A percentile compares a stretch with the other conserved stretches of the same genome.
Evolutionary conservation across 768 basidiomycete genomes (phyloP).

Genomic region (Agrocybe chaxingu): DNA sequence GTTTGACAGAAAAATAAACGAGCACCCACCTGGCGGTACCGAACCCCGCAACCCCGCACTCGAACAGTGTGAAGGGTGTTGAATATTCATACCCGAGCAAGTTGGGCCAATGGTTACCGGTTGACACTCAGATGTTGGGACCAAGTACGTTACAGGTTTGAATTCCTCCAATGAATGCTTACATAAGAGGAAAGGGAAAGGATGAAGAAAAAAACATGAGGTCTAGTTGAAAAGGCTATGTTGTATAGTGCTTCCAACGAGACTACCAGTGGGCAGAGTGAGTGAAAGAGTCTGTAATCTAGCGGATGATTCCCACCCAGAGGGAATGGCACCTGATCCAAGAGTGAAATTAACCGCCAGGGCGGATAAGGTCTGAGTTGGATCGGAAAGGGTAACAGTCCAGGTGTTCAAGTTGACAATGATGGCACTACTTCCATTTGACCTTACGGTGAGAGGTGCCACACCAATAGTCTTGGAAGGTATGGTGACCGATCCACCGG

Average conservation of each 20-base stretch:
- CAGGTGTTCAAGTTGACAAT: constrained; percentile 39
- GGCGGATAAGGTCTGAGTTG: constrained; percentile 46
- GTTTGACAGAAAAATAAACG: too few species aligned
- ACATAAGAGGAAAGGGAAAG: too few species aligned
- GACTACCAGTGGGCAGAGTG: constrained; percentile 38
- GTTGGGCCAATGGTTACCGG: too few species aligned
- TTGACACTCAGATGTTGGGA: too few species aligned
- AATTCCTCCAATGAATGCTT: too few species aligned
- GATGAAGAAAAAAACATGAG: not conserved
- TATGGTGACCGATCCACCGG: constrained; percentile 37
- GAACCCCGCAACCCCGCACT: too few species aligned
- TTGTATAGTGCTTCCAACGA: constrained; percentile 46
- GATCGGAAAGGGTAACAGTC: constrained; percentile 56
- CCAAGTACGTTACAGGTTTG: too few species aligned
- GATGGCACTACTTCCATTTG: constrained; percentile 39
- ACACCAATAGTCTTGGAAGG: constrained; percentile 21
- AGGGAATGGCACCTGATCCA: constrained; percentile 17
- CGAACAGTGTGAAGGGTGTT: too few species aligned
- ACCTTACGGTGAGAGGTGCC: constrained; percentile 26
- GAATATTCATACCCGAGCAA: too few species aligned
- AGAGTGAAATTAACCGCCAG: constrained; percentile 35
- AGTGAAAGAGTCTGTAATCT: constrained; percentile 27
- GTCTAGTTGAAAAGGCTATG: constrained; percentile 9
- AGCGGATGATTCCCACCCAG: constrained; percentile 17
- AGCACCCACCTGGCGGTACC: too few species aligned